Evolutionary conservation across 192 early-diverging fungal species (phyloP).

Genomic region (Phlyctochytrium arcticum): DNA sequence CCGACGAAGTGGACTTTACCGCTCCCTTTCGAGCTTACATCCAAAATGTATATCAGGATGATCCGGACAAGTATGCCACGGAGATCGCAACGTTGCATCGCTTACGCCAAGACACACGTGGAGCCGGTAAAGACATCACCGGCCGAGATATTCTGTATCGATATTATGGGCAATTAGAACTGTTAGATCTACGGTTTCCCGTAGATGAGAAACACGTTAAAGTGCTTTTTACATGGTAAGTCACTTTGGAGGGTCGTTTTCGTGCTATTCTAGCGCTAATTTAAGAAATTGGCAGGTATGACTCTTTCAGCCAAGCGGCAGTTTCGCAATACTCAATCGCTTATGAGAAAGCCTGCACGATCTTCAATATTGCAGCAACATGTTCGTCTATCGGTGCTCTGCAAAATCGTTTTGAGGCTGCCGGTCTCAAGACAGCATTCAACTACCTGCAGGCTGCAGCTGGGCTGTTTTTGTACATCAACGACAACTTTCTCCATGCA

Average conservation of each 20-base stretch:
- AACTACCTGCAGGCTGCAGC: slow-evolving; percentile 92
- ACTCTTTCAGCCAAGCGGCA: slow-evolving; percentile 77
- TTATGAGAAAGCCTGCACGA: slow-evolving; percentile 93
- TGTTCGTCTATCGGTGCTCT: slow-evolving; percentile 65
- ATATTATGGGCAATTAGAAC: slow-evolving; percentile 95
- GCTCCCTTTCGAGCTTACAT: slow-evolving; percentile 84
- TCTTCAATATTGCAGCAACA: slow-evolving; percentile 89
- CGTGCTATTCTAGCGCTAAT: not conserved
- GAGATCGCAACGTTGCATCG: slow-evolving; percentile 85
- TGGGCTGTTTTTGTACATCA: slow-evolving; percentile 92
- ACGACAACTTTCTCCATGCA: slow-evolving; percentile 97
- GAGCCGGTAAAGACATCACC: slow-evolving; percentile 88
- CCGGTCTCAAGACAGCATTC: slow-evolving; percentile 76
- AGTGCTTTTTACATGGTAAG: slow-evolving; percentile 85
- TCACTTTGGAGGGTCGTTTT: not conserved
- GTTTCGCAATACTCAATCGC: slow-evolving; percentile 90
- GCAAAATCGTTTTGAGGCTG: slow-evolving; percentile 69
- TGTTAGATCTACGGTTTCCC: slow-evolving; percentile 88
- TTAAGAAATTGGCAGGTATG: slow-evolving; percentile 39
- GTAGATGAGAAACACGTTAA: slow-evolving; percentile 90
- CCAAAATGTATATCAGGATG: slow-evolving; percentile 78
- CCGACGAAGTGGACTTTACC: slow-evolving; percentile 90
- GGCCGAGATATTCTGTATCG: slow-evolving; percentile 92
- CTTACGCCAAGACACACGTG: slow-evolving; percentile 91
- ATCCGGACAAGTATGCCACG: slow-evolving; percentile 82